phyloP scores from a whole-genome alignment of 208 protist genomes.

The Kentomonas sorsogonicus region DNA sequence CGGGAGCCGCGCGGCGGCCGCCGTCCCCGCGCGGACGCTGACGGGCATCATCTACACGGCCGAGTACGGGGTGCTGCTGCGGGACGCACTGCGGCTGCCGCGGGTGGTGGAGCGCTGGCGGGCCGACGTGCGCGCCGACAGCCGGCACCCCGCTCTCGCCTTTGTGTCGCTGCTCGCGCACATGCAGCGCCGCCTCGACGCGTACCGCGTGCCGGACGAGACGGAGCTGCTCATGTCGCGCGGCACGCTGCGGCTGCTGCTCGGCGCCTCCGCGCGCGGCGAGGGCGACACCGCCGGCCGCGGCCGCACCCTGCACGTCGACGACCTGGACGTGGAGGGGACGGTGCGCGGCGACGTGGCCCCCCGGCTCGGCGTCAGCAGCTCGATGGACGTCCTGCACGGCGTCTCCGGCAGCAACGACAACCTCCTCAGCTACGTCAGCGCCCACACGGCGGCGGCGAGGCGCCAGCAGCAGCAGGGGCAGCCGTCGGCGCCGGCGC shows the following conservation, averaged over 20 bases:
- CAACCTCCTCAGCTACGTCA: too few species aligned
- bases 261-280: constrained; percentile 37
- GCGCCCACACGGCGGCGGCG: too few species aligned
- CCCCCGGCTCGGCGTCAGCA: constrained; percentile 31
- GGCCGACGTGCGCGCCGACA: constrained; percentile 14
- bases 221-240: constrained; percentile 27
- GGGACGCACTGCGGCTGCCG: constrained; percentile 23
- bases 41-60: neutral
- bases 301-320: constrained; percentile 29
- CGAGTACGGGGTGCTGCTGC: constrained; percentile 36
- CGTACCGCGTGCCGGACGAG: constrained; percentile 17
- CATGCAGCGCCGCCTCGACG: constrained; percentile 23
- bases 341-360: constrained; percentile 44
- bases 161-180: constrained; percentile 31
- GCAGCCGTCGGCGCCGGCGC: too few species aligned
- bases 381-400: constrained; percentile 29
- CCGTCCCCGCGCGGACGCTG: neutral
- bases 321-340: constrained; percentile 43
- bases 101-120: constrained; percentile 27
- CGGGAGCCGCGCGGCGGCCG: neutral
- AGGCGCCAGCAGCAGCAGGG: too few species aligned
- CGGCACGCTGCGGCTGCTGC: constrained; percentile 36
- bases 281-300: constrained; percentile 11
- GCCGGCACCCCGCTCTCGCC: constrained; percentile 27
- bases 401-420: neutral